Base-by-base conservation (phyloP, 805 yeast species). In the Groenewaldozyma tartarivorans region DNA sequence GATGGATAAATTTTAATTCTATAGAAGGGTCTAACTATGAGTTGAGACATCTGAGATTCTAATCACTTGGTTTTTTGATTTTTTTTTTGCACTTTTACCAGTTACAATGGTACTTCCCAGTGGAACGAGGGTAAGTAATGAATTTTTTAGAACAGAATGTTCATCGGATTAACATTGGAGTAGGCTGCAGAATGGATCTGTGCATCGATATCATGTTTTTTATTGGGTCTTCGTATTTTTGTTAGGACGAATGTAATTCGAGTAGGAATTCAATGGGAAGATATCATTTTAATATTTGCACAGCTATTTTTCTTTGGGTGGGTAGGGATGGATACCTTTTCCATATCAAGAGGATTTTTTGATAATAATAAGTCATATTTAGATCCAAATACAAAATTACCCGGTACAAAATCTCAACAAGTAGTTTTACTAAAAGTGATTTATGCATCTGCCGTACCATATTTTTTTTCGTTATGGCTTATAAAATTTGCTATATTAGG, bases 401-500 rank as follows among this genome's bases (percentile, higher is more conserved):
- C 32, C 4, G 51, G 51, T 7, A 31, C 22, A 18, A 46, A 43
- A 20, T 20, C 16, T 5, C 31, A 40, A 24, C 24, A 37, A 18
- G 27, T 40, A 22, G 13, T 11, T n/a, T 48, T 50, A 16, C 47
- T 53, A 42, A 53, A 53, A 36, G 47, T 50, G 21, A 40, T 52
- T 29, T 53, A 50, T 32, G 46, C 54, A 17, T 53, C 57, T 31
- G 38, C 55, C 4, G 38, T 46, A 2, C 53, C 54, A 6, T 53
- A 53, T 46, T 53, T 50, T 38, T 20, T 53, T 33, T 42, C 48
- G 27, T 33, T 52, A 24, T 53, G 57, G 57, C 33, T 45, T 36
- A 44, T 53, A 45, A 53, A 53, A 41, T 45, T 40, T 30, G 49
- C 55, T 4, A 45, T 53, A 20, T 35, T 53, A 21, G 51, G 54